Evolutionary conservation across 768 basidiomycete species (phyloP), one percentile per base, ranked within the genome.

Genomic region (Daedaleopsis sinensis): DNA sequence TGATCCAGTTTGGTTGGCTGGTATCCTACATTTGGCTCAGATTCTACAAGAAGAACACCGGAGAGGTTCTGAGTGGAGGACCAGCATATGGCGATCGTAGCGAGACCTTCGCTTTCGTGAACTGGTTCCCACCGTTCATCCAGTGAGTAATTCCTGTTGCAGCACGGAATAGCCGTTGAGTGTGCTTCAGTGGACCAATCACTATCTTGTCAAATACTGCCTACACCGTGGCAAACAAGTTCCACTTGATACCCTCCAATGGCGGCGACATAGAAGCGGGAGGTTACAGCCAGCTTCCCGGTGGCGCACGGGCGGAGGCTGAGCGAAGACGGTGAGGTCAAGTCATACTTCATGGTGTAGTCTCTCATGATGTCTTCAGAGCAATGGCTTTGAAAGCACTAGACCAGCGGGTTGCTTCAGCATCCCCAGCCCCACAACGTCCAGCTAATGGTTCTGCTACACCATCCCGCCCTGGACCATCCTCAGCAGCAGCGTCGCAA

Each of bases 1-100:
- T 95, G 70, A 95, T 98, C 65, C 97, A 99, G 71, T 99, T 98
- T 73, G 97, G 96, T n/a, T 99, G 96, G 94, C 90, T 97, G 58
- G 91, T 95, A 9, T 84, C 91, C 36, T 99, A 94, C 91, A 82
- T 93, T 56, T 99, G 97, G 76, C 84, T 99, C 37, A 88, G 97
- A 39, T 98, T 99, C 80, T 94, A 98, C 82, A 98, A 98, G 78
- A 88, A 90, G 73, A 91, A 90, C 69, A 77, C 83, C 5, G 80
- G 79, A 37, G 91, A 94, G 59, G 73, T 82, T 0, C 71, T 85
- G 37, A 84, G 82, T 50, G 89, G 90, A 5, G 78, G 78, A 5
- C 83, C 80, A n/a, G 84, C 86, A 5, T 90, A 96, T 68, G 97
- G 97, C 19, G 97, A 99, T 72, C 80, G 95, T 64, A 94, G 91